A percentile compares a stretch with the other conserved stretches of the same genome.
Evolutionary conservation across 352 stramenopile species (phyloP).

Genomic region (Thraustochytrium striatum): DNA sequence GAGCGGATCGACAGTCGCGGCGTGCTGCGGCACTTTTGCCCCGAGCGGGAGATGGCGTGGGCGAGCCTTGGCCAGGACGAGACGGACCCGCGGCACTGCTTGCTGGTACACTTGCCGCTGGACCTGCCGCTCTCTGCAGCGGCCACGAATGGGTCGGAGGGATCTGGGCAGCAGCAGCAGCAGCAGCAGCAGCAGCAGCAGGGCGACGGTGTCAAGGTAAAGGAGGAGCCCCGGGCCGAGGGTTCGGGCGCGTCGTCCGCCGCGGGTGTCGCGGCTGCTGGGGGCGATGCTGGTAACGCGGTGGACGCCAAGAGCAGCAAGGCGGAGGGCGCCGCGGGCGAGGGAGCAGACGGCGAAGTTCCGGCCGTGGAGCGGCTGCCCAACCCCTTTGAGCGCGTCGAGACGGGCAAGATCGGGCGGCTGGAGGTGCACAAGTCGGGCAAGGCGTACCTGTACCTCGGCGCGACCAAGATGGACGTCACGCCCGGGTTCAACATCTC

Average conservation of each 20-base stretch:
- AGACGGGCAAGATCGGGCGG: conserved; percentile 9
- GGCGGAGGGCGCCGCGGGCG: no score
- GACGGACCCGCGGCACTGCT: background rate
- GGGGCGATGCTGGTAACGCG: no score
- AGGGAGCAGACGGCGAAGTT: no score
- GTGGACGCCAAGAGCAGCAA: no score
- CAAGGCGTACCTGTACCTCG: background rate
- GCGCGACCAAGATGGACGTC: background rate
- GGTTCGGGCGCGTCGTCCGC: no score
- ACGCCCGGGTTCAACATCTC: conserved; percentile 36
- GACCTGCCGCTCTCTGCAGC: background rate
- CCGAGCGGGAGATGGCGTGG: background rate
- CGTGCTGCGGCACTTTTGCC: background rate
- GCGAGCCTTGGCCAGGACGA: background rate
- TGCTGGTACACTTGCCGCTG: background rate
- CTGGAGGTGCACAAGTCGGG: conserved; percentile 5
- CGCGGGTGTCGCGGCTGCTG: no score
- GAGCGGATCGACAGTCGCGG: background rate
- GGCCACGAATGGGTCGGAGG: no score
- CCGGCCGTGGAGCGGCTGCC: no score
- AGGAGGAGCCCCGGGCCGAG: no score
- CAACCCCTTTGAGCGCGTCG: conserved; percentile 18
- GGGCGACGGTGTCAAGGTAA: no score
- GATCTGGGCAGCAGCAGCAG: no score
- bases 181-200: no score